These are phyloP conservation scores for Dillenia turbinata DNA, from an alignment of 164 flowering plant species.

Conservation along the genomic window DNA sequence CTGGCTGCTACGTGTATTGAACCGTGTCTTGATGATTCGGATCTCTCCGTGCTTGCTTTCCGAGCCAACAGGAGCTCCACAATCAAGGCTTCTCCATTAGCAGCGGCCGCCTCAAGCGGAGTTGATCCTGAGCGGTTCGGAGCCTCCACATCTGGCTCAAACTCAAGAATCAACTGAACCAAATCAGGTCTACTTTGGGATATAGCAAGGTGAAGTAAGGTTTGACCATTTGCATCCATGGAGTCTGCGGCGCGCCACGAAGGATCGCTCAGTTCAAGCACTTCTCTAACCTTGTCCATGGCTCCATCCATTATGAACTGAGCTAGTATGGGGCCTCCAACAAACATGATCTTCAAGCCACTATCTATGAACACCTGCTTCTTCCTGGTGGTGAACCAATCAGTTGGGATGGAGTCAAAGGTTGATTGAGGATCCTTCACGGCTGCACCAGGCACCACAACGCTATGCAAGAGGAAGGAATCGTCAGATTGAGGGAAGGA, in stretches of 20 bases:
- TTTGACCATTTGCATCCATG: constrained; percentile 42
- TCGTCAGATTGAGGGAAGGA: constrained; percentile 49
- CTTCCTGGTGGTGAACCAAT: constrained; percentile 71
- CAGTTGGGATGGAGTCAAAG: constrained; percentile 46
- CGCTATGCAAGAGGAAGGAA: constrained; percentile 60
- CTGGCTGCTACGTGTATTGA: constrained; percentile 58
- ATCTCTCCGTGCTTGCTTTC: constrained; percentile 37
- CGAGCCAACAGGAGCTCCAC: constrained; percentile 65
- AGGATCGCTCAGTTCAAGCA: constrained; percentile 54
- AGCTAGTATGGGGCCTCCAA: constrained; percentile 51
- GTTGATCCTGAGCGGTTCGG: constrained; percentile 40
- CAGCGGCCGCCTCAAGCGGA: constrained; percentile 61
- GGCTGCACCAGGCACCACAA: constrained; percentile 70
- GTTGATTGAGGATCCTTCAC: constrained; percentile 41
- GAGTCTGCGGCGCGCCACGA: constrained; percentile 48
- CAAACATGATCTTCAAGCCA: constrained; percentile 56
- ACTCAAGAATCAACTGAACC: constrained; percentile 63
- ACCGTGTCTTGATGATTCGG: constrained; percentile 35
- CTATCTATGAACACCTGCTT: constrained; percentile 72
- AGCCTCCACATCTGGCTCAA: constrained; percentile 48
- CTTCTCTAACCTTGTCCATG: constrained; percentile 67
- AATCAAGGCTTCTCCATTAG: constrained; percentile 54
- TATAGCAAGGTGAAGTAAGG: constrained; percentile 64
- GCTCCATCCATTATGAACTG: constrained; percentile 42
- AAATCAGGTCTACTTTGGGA: constrained; percentile 54